phyloP scores from a whole-genome alignment of 2,329 filamentous ascomycete species.

The Monascus ruber region DNA sequence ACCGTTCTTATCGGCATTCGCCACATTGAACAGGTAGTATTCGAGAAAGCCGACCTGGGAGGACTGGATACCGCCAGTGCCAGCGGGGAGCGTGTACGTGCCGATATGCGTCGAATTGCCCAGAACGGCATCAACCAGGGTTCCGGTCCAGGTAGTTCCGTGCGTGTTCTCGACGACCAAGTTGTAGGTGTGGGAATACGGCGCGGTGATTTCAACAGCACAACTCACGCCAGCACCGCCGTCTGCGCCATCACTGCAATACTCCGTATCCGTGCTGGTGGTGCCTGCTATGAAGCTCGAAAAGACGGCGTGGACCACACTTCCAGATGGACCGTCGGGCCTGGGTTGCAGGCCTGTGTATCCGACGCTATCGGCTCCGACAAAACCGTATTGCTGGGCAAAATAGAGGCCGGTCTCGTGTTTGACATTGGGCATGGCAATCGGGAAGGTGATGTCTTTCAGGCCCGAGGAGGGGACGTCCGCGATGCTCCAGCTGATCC shows the following conservation, averaged over 20 bases:
- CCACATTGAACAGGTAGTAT: slow-evolving; percentile 18
- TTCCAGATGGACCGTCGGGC: slow-evolving; percentile 4
- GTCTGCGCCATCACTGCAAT: slow-evolving; percentile 18
- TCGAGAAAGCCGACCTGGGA: slow-evolving; percentile 18
- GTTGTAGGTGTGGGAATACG: slow-evolving; percentile 11
- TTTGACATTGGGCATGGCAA: slow-evolving; percentile 9
- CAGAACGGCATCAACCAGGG: slow-evolving; percentile 12
- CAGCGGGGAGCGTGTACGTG: slow-evolving; percentile 14
- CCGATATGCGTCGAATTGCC: slow-evolving; percentile 14
- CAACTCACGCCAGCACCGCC: slow-evolving; percentile 18
- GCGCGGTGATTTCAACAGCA: slow-evolving; percentile 9
- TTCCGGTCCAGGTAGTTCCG: slow-evolving; percentile 17
- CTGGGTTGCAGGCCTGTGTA: slow-evolving; percentile 20
- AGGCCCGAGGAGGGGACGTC: slow-evolving; percentile 6
- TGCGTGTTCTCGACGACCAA: slow-evolving; percentile 12
- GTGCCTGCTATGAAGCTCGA: slow-evolving; percentile 19
- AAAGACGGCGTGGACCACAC: slow-evolving; percentile 20
- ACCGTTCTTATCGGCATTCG: too few relatives aligned
- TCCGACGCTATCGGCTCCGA: slow-evolving; percentile 9
- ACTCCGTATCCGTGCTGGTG: slow-evolving; percentile 9
- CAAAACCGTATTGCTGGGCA: slow-evolving; percentile 18
- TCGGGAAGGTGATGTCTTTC: slow-evolving; percentile 14
- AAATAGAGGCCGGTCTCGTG: slow-evolving; percentile 17
- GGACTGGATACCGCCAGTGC: slow-evolving; percentile 10
- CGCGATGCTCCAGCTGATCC: slow-evolving; percentile 6